Evolutionary conservation across 352 stramenopile species (phyloP), one percentile per base, ranked within the genome.

Genomic region (Phytopythium delawarense): DNA sequence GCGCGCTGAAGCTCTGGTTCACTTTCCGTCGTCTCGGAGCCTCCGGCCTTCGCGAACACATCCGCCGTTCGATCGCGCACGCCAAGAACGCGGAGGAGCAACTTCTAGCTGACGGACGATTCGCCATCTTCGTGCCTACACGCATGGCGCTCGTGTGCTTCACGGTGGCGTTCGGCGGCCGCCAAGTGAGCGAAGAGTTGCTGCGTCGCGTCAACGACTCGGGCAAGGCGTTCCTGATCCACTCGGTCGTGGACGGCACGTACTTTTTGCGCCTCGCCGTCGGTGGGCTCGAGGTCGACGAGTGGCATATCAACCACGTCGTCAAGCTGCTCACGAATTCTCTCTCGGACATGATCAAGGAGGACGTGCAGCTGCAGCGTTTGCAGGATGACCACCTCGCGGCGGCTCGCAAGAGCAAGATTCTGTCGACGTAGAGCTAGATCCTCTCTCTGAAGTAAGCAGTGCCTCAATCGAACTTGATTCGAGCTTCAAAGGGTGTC

Each of bases 1-100:
- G 79, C 55, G 66, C 72, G 30, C 70, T 92, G 42, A 92, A 90
- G 73, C 66, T 89, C 34, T 92, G 75, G 74, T 90, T 88, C 61
- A 84, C 81, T 21, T 70, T 90, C 57, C 76, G 81, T 51, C 77
- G 76, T 55, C 84, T 90, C 39, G 83, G 83, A n/a, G 76, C 79
- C 8, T 63, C 63, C 28, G 81, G 79, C 2, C 65, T 92, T 16
- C 78, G 79, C 8, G 61, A 57, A 23, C 78, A 88, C 59, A 84
- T 90, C 34, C 75, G 72, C 21, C 78, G 59, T 13, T 84, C 82
- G 7, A 72, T 87, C 54, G 59, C 46, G 13, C 67, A 87, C 6
- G 63, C 80, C 25, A 76, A 86, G 58, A 63, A 75, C 20, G 69
- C 81, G 32, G 74, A 84, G 61, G 34, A 65, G 2, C 55, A 80